phyloP scores from a whole-genome alignment of 2,329 filamentous ascomycete genomes.

The Cryphonectria naterciae region DNA sequence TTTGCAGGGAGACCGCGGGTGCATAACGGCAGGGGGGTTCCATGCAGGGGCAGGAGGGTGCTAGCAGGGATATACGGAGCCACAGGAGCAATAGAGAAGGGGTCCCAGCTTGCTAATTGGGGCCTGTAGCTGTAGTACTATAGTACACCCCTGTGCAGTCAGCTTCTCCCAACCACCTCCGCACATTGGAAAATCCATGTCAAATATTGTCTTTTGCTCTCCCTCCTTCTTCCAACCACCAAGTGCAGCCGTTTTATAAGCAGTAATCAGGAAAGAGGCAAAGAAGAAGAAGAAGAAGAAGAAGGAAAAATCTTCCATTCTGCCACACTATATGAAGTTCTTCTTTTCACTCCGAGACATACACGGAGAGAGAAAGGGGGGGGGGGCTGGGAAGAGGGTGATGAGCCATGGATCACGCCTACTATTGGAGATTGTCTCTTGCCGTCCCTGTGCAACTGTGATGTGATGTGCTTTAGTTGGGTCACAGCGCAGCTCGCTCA shows the following conservation, averaged over 20 bases:
- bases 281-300: neutral
- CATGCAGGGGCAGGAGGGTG: neutral
- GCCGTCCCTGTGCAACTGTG: neutral
- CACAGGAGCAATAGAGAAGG: neutral
- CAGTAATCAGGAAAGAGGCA: no score
- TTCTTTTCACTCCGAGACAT: neutral
- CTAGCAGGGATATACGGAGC: neutral
- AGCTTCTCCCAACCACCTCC: neutral
- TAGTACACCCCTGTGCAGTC: neutral
- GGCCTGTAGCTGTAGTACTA: neutral
- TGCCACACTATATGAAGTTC: neutral
- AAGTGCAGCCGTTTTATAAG: neutral
- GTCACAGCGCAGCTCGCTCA: conserved; percentile 9
- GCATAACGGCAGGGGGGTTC: neutral
- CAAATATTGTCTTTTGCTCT: neutral
- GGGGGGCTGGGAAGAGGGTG: no score
- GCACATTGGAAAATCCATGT: neutral
- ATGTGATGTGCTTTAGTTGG: neutral
- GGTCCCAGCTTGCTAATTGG: neutral
- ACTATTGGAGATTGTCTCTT: neutral
- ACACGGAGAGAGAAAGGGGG: no score
- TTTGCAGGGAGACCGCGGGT: neutral
- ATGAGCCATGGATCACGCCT: neutral
- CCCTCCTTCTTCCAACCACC: neutral
- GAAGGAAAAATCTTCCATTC: neutral